Evolutionary conservation across 192 early-diverging fungal genomes (phyloP).

Genomic region (Umbelopsis sp.): DNA sequence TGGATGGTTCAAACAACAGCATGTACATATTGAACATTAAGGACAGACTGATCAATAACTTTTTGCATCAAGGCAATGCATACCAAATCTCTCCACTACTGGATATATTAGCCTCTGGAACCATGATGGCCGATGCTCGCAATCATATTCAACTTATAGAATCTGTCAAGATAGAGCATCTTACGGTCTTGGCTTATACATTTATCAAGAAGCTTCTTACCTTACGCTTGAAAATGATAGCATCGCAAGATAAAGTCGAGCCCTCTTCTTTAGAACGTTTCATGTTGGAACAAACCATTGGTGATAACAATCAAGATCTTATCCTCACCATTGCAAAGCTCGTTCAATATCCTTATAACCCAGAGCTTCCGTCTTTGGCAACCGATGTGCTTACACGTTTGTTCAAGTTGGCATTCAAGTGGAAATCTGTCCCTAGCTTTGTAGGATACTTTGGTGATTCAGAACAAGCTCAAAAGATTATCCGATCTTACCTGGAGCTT

Average conservation of each 20-base stretch:
- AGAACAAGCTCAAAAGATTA: constrained; percentile 41
- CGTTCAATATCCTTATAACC: constrained; percentile 38
- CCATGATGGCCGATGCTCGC: constrained; percentile 30
- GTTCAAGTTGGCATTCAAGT: constrained; percentile 34
- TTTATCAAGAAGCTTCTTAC: constrained; percentile 45
- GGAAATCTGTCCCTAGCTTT: constrained; percentile 44
- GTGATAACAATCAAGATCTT: constrained; percentile 37
- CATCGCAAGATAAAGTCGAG: constrained; percentile 23
- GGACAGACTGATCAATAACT: constrained; percentile 35
- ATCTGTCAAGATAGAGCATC: constrained; percentile 19
- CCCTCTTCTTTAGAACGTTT: constrained; percentile 44
- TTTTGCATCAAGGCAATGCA: constrained; percentile 51
- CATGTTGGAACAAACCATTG: constrained; percentile 46
- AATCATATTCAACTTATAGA: constrained; percentile 32
- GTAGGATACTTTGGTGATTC: constrained; percentile 49
- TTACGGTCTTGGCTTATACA: constrained; percentile 39
- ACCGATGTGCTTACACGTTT: constrained; percentile 50
- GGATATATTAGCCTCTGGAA: constrained; percentile 43
- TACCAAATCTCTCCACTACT: constrained; percentile 47
- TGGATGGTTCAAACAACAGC: not conserved
- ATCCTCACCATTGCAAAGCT: constrained; percentile 41
- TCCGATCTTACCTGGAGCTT: constrained; percentile 21
- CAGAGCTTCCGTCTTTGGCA: constrained; percentile 35
- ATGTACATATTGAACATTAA: constrained; percentile 16
- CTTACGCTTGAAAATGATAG: constrained; percentile 24